A percentile compares a stretch with the other conserved stretches of the same genome.
Evolutionary conservation across 352 stramenopile species (phyloP).

Genomic region (Saprolegnia diclina): DNA sequence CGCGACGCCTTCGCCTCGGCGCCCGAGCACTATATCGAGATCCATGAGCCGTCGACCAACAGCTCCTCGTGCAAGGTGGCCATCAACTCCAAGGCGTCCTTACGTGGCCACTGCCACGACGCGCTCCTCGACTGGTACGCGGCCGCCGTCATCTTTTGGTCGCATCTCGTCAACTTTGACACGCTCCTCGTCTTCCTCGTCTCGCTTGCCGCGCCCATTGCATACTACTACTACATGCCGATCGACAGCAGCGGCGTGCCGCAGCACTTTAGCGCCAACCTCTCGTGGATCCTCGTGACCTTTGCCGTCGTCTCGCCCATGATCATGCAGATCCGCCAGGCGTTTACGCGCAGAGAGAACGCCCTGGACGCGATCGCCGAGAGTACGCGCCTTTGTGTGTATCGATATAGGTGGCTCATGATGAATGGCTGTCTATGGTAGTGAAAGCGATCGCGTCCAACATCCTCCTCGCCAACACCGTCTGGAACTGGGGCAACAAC

Average conservation of each 20-base stretch:
- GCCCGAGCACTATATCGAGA: background rate
- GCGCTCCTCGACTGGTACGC: conserved; percentile 71
- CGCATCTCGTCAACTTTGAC: conserved; percentile 74
- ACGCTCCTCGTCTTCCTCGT: conserved; percentile 61
- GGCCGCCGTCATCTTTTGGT: conserved; percentile 61
- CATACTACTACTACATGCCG: conserved; percentile 36
- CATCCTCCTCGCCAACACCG: conserved; percentile 66
- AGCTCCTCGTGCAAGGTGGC: background rate
- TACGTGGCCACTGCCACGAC: conserved; percentile 35
- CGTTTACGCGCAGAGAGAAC: conserved; percentile 64
- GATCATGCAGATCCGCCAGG: conserved; percentile 86
- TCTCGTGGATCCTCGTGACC: conserved; percentile 78
- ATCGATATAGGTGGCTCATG: background rate
- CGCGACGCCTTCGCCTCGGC: background rate
- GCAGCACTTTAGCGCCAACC: conserved; percentile 59
- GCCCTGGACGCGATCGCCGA: conserved; percentile 65
- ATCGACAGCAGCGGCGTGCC: conserved; percentile 29
- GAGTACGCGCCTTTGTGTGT: conserved; percentile 40
- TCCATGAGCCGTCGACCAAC: conserved; percentile 7
- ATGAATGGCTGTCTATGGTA: conserved; percentile 33
- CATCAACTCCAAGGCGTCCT: background rate
- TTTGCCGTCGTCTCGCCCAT: conserved; percentile 79
- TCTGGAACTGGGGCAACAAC: conserved; percentile 76
- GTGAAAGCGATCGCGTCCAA: conserved; percentile 62
- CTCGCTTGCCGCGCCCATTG: conserved; percentile 49